Base-by-base conservation (phyloP, 768 basidiomycete species). In the Agaricus subrufescens region DNA sequence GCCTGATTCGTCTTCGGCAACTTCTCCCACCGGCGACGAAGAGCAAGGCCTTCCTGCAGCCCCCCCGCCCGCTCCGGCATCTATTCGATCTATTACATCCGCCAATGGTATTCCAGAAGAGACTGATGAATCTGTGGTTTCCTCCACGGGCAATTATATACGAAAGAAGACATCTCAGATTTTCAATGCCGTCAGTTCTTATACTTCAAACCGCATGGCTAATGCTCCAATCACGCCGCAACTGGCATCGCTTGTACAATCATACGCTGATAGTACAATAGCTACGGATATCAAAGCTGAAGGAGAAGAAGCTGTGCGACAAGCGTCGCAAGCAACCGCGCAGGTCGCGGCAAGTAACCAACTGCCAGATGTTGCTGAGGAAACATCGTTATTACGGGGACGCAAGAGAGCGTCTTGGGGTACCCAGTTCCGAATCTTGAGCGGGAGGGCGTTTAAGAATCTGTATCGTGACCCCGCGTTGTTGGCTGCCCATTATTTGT, bases 391-490 rank as follows among this genome's bases (percentile, higher is more conserved):
- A 57, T 68, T 94, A 65, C 71, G 87, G 50, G 88, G 87, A 14
- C 74, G 86, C 62, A 85, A 88, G 69, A 81, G 93, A 54, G 97
- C 96, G 6, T 87, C 82, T 60, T 94, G 86, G 83, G 77, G 76
- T 43, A 95, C 89, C 15, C 97, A 99, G 73, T 98, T 99, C 66
- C 81, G 83, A 67, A 95, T 98, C 55, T 72, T 99, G 67, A 97
- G 94, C 67, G 95, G 95, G 26, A 74, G 97, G 56, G 94, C 96
- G 23, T 98, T 99, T 80, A 98, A 98, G 81, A 98, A 98, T 66
- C 71, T 99, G 58, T 98, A 99, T 68, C 79, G 96, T 26, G 94
- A 99, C 65, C 96, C 96, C 0, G 88, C 94, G 47, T 70, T 99
- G 54, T 78, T 99, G 76, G 80, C 85, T 2, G 87, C 94, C 6